Evolutionary conservation across 805 yeast species (phyloP), one percentile per base, ranked within the genome.

Genomic region (Starmerella kuoi): DNA sequence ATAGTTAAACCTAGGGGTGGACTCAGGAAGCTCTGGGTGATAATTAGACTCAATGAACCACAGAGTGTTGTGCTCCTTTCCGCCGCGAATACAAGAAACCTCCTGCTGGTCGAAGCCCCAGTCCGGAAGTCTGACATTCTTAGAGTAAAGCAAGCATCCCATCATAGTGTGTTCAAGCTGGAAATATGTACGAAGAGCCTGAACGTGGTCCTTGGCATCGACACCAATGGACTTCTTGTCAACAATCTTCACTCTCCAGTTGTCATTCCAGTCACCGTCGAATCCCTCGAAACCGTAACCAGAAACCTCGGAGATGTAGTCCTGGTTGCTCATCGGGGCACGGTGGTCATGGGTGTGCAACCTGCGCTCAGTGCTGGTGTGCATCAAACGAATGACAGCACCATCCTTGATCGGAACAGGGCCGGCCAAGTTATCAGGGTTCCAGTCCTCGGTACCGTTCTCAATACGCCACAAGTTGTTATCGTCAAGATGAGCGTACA

Each of bases 321-420:
- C 97, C 55, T 84, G 91, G 56, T 84, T 94, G 8, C 88, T 73
- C 22, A 86, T 73, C 8, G 95, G 95, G 3, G 97, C 95, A 46
- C 87, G 74, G 38, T 72, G 65, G 47, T 82, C 81, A 49, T 70
- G 76, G 19, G 85, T 80, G 49, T 77, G 77, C 40, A 91, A 61
- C 35, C 81, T 73, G 48, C 75, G 74, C 14, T 77, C 73, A 1
- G 96, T 80, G 2, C 53, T 47, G 44, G 68, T 67, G 59, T 91
- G 97, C 64, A 73, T 74, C n/a, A 91, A 58, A 45, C 79, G 68
- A 18, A 88, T 63, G 12, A 66, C 57, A 43, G 70, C 76, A 17
- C 79, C 78, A 49, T 76, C 73, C 41, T 67, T 59, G 31, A 79
- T 64, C 46, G 61, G 64, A 15, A 72, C 58, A 14, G 70, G 69